phyloP scores from a whole-genome alignment of 2,329 filamentous ascomycete species.

The Hypoxylon sp. region DNA sequence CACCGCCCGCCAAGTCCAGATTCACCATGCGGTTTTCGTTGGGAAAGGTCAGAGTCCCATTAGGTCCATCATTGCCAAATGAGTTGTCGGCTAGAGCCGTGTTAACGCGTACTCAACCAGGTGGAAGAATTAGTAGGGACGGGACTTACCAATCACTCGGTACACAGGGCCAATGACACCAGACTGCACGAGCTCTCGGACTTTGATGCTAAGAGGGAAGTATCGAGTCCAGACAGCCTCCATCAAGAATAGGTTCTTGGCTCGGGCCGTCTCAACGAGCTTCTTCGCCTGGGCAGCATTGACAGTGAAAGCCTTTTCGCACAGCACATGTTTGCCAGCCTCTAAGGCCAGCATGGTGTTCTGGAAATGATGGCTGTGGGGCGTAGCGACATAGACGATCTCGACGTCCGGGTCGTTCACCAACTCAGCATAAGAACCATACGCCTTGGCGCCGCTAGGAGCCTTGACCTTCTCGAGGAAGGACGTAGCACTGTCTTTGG shows the following conservation, averaged over 20 bases:
- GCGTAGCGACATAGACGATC: constrained; percentile 88
- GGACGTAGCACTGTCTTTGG: constrained; percentile 70
- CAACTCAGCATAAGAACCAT: constrained; percentile 83
- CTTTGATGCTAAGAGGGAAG: constrained; percentile 82
- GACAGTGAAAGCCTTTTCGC: constrained; percentile 90
- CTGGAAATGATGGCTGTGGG: constrained; percentile 92
- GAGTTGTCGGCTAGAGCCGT: constrained; percentile 61
- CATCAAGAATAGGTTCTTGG: constrained; percentile 80
- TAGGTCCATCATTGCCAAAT: constrained; percentile 64
- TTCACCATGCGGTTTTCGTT: constrained; percentile 81
- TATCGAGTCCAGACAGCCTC: constrained; percentile 91
- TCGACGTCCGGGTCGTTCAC: constrained; percentile 81
- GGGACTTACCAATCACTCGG: constrained; percentile 60
- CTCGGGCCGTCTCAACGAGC: constrained; percentile 73
- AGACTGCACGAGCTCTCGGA: constrained; percentile 68
- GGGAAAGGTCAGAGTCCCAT: constrained; percentile 64
- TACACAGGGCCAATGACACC: constrained; percentile 68
- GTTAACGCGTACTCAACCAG: not conserved
- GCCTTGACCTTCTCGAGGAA: constrained; percentile 77
- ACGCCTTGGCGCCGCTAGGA: constrained; percentile 72
- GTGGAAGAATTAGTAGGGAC: not conserved
- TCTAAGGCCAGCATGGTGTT: constrained; percentile 85
- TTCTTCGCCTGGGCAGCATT: constrained; percentile 79
- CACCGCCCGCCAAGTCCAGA: constrained; percentile 80
- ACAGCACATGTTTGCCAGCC: constrained; percentile 86